phyloP scores from a whole-genome alignment of 2,329 filamentous ascomycete genomes.

The Venturiaceae sp. region DNA sequence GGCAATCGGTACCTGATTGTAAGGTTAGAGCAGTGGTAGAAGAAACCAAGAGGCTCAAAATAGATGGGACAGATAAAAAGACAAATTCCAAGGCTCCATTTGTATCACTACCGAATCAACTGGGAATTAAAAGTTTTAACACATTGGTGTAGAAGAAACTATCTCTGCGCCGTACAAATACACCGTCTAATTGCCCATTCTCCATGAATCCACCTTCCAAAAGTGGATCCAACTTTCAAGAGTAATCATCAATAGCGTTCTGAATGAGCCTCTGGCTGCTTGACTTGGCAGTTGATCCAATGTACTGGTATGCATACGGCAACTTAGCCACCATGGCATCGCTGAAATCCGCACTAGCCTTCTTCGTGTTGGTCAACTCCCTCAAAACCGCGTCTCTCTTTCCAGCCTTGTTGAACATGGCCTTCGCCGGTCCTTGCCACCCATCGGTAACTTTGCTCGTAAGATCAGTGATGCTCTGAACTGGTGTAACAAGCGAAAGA shows the following conservation, averaged over 20 bases:
- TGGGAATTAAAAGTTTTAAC: too few relatives aligned
- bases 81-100: too few relatives aligned
- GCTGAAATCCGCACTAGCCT: not conserved
- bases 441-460: not conserved
- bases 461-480: not conserved
- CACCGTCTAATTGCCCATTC: not conserved
- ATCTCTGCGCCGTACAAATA: not conserved
- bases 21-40: too few relatives aligned
- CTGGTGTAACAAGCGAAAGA: not conserved
- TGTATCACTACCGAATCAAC: too few relatives aligned
- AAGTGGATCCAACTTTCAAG: too few relatives aligned
- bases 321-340: not conserved
- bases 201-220: not conserved
- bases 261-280: not conserved
- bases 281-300: not conserved
- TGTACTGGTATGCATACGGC: not conserved
- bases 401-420: not conserved
- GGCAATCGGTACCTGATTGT: not conserved
- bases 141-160: too few relatives aligned
- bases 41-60: too few relatives aligned
- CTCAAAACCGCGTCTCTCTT: not conserved
- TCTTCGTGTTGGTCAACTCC: not conserved
- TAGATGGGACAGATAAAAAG: too few relatives aligned
- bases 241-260: not conserved
- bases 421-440: not conserved